These are phyloP conservation scores for Cryptosporidium canis DNA, from an alignment of 169 alveolate species.

Conservation along the genomic window DNA sequence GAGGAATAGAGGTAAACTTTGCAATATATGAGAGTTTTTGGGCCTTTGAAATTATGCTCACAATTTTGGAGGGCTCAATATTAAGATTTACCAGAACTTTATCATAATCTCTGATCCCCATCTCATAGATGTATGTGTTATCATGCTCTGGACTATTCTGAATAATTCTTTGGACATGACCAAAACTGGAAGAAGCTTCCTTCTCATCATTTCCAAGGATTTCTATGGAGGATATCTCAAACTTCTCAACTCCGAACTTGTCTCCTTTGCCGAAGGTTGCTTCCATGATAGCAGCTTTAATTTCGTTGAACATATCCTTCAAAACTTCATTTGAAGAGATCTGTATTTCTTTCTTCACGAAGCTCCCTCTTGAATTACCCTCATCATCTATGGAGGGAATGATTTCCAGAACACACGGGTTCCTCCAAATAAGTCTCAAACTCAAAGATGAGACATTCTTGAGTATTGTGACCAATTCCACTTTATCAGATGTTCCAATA, in stretches of 20 bases:
- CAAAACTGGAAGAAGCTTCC: not conserved
- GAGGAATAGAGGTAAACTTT: constrained; percentile 20
- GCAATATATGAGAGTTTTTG: constrained; percentile 3
- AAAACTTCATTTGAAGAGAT: not conserved
- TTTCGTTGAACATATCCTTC: not conserved
- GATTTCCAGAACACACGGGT: constrained; percentile 9
- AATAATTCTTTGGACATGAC: not conserved
- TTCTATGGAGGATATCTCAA: not conserved
- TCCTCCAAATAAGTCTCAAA: constrained; percentile 39
- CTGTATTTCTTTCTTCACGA: not conserved
- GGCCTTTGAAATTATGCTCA: constrained; percentile 13
- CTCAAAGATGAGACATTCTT: not conserved
- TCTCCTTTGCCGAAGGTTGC: not conserved
- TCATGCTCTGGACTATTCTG: not conserved
- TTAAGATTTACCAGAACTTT: not conserved
- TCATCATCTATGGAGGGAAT: constrained; percentile 7
- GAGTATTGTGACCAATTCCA: not conserved
- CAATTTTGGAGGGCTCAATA: not conserved
- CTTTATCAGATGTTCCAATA: not conserved
- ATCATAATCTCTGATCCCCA: not conserved
- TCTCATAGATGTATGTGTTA: not conserved
- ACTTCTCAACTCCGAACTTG: constrained; percentile 5
- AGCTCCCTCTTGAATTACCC: not conserved
- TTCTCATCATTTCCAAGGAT: not conserved
- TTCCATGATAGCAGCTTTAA: not conserved